Evolutionary conservation across 257 asterid species (phyloP).

Genomic region (Mentha longifolia): DNA sequence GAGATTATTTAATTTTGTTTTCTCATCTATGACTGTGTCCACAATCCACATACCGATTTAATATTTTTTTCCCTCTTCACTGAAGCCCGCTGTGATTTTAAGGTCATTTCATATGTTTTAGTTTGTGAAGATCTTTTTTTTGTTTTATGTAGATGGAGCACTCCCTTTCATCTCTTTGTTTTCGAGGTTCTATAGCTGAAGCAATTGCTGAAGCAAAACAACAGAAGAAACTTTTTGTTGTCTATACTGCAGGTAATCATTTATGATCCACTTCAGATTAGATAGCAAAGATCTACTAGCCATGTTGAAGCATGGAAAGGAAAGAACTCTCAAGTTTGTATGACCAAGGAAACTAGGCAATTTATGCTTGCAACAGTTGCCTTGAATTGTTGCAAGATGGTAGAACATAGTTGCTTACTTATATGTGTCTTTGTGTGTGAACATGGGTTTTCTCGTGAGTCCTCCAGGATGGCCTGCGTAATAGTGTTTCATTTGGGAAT

Average conservation of each 20-base stretch:
- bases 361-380: conserved; percentile 8
- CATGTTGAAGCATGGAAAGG: background rate
- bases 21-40: background rate
- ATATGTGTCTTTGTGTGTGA: background rate
- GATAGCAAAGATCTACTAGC: background rate
- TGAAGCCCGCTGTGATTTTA: background rate
- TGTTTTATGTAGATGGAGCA: conserved; percentile 69
- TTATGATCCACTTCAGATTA: conserved; percentile 30
- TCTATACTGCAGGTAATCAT: conserved; percentile 68
- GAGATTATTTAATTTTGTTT: conserved; percentile 9
- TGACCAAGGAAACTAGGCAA: conserved; percentile 1
- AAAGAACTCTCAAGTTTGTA: background rate
- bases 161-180: conserved; percentile 70
- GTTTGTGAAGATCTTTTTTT: conserved; percentile 14
- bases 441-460: background rate
- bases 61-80: background rate
- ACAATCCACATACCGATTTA: background rate
- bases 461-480: background rate
- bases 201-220: conserved; percentile 85
- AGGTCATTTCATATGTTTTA: background rate
- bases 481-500: background rate
- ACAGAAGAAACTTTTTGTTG: conserved; percentile 90
- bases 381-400: conserved; percentile 2
- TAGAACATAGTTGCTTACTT: background rate
- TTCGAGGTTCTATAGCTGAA: conserved; percentile 76